A percentile compares a stretch with the other conserved stretches of the same genome.
phyloP scores from a whole-genome alignment of 306 rosid species.

The Luffa acutangula region DNA sequence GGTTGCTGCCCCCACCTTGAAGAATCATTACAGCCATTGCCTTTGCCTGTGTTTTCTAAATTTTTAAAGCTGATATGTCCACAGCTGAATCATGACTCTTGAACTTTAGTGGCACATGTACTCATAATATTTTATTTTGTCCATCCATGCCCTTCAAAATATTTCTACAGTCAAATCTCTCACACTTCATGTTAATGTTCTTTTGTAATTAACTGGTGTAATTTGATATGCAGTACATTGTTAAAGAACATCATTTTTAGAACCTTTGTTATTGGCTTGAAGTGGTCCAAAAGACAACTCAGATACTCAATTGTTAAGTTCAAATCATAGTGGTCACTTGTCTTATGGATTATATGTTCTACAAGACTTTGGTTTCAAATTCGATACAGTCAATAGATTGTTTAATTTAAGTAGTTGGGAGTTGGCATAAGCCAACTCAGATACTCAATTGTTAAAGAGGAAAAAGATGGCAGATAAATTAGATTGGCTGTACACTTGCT shows the following conservation, averaged over 20 bases:
- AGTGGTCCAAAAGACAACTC: neutral
- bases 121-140: neutral
- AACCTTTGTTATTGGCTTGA: neutral
- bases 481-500: neutral
- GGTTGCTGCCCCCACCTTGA: conserved; percentile 36
- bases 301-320: neutral
- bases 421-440: neutral
- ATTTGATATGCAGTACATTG: neutral
- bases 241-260: neutral
- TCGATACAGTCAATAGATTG: neutral
- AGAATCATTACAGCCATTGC: conserved; percentile 39
- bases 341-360: neutral
- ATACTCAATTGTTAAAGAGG: neutral
- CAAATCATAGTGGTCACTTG: neutral
- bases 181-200: neutral
- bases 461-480: neutral
- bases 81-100: conserved; percentile 10
- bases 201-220: neutral
- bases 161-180: neutral
- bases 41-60: neutral
- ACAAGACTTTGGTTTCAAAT: neutral
- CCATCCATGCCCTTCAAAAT: neutral
- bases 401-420: neutral
- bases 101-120: conserved; percentile 10
- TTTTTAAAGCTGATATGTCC: conserved; percentile 11